Conservation (phyloP, 257 asterid genomes). For the Solanum chiquidenum region DNA sequence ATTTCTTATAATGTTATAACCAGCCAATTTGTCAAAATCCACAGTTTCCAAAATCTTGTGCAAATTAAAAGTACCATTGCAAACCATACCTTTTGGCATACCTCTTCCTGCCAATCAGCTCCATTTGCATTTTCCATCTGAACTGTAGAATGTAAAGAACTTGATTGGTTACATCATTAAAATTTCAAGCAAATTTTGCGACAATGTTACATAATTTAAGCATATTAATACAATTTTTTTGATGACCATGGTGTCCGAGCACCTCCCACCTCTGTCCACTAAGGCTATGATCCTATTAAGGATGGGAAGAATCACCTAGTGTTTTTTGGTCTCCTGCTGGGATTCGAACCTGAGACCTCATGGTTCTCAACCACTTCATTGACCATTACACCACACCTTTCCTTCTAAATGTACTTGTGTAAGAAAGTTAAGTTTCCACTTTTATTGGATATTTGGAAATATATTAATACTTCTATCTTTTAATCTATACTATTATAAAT, state of each 20-base stretch:
- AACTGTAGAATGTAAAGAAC: constrained; percentile 43
- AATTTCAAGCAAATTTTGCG: not conserved
- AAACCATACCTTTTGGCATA: constrained; percentile 47
- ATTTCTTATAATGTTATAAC: too few species aligned
- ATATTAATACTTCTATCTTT: not conserved
- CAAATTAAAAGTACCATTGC: not conserved
- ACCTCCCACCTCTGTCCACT: too few species aligned
- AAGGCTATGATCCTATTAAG: too few species aligned
- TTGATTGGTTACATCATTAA: not conserved
- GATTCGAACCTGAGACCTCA: too few species aligned
- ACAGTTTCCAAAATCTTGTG: not conserved
- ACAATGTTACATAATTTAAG: not conserved
- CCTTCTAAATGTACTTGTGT: not conserved
- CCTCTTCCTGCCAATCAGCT: constrained; percentile 86
- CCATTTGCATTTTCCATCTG: constrained; percentile 51
- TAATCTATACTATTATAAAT: not conserved
- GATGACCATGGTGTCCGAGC: too few species aligned
- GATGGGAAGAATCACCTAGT: too few species aligned
- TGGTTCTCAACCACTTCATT: too few species aligned
- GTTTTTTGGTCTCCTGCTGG: too few species aligned
- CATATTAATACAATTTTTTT: too few species aligned
- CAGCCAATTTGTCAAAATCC: too few species aligned
- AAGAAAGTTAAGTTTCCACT: not conserved
- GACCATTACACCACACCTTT: too few species aligned
- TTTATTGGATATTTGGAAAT: not conserved